Base-by-base conservation (phyloP, 441 rosid species). In the Corymbia calophylla region DNA sequence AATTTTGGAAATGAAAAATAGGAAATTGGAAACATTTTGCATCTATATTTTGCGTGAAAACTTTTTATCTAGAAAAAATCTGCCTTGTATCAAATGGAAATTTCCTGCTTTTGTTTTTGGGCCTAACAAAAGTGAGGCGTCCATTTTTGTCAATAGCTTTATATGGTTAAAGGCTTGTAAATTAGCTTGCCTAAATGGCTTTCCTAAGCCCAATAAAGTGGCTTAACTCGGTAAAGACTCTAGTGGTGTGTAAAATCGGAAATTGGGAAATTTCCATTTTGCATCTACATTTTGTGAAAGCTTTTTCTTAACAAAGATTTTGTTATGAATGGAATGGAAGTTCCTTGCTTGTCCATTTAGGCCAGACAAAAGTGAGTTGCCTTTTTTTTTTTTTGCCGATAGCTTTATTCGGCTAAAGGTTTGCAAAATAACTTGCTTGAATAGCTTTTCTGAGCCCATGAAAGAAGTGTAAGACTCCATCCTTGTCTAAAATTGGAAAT, bases 311-410 rank as follows among this genome's bases (percentile, higher is more conserved):
- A 62, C 2, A 62, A 29, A 62, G 0, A 31, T 31, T 31, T 3
- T 68, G 0, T 12, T 23, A 8, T 18, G 25, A 68, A 68, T 68
- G 0, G 23, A 68, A 4, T 68, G 35, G 25, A 68, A 32, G 11
- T 68, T 68, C 2, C 12, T 31, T 31, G 11, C 44, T 17, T 32
- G 12, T 31, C 6, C 4, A 31, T 17, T 66, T 68, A 23, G 3
- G 23, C 77, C 1, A 8, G 3, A 66, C 11, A 17, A 32, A 68
- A 31, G 9, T 32, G 77, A 68, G 7, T 7, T 4, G 4, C 10
- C 3, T 2, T 1, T 31, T 17, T n/a, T n/a, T n/a, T n/a, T n/a
- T 17, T 68, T 68, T 32, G 44, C 2, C 1, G 0, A 4, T 8
- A 32, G 23, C 44, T 68, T 68, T 17, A 8, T 66, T 8, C 6